phyloP scores from a whole-genome alignment of 164 flowering plant genomes.

The Echeveria elegans region DNA sequence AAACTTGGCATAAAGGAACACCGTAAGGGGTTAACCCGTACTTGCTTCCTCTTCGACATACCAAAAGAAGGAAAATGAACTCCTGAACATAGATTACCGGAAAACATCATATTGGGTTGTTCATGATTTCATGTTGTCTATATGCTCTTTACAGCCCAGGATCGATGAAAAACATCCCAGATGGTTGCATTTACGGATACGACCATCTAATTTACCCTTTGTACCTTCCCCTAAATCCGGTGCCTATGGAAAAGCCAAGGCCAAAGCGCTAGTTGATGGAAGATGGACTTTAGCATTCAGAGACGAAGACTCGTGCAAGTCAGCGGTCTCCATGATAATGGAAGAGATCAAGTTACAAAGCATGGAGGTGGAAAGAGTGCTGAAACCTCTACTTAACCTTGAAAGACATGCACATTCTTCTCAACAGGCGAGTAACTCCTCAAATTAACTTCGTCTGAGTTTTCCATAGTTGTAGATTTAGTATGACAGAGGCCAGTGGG shows the following conservation, averaged over 20 bases:
- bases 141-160: slow-evolving; percentile 45
- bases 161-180: slow-evolving; percentile 78
- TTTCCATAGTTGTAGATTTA: background rate
- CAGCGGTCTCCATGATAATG: slow-evolving; percentile 60
- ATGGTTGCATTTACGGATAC: slow-evolving; percentile 88
- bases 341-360: slow-evolving; percentile 53
- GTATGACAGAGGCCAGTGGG: background rate
- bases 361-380: slow-evolving; percentile 60
- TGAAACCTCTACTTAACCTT: slow-evolving; percentile 54
- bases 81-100: too few relatives aligned
- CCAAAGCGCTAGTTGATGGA: slow-evolving; percentile 74
- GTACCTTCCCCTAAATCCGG: slow-evolving; percentile 34
- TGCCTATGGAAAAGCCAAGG: slow-evolving; percentile 28
- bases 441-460: background rate
- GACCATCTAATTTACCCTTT: slow-evolving; percentile 69
- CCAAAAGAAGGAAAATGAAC: too few relatives aligned
- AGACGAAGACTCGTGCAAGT: slow-evolving; percentile 68
- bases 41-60: too few relatives aligned
- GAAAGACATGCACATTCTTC: slow-evolving; percentile 21
- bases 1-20: too few relatives aligned
- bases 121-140: background rate
- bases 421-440: background rate
- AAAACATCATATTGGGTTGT: too few relatives aligned
- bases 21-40: too few relatives aligned
- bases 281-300: slow-evolving; percentile 93